Evolutionary conservation across 371 early-diverging fungal genomes (phyloP).

Genomic region (Vairimorpha ceranae): DNA sequence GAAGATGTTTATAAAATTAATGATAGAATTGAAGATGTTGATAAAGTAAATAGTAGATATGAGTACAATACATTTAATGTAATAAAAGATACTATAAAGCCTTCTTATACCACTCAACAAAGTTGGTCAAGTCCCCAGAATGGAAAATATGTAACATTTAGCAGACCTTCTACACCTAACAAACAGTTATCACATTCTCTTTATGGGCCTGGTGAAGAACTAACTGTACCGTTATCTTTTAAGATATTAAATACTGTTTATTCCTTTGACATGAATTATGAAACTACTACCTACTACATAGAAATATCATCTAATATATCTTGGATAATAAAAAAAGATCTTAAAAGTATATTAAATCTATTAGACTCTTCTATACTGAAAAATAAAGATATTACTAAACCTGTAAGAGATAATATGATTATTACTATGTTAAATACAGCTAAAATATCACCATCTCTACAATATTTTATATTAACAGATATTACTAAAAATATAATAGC

Average conservation of each 20-base stretch:
- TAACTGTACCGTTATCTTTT: neutral
- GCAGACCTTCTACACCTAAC: neutral
- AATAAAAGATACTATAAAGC: too few species aligned
- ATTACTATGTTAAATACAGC: neutral
- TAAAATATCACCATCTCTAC: neutral
- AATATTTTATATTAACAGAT: conserved; percentile 22
- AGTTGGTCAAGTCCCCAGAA: too few species aligned
- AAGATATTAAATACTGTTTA: neutral
- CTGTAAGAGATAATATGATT: neutral
- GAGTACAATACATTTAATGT: too few species aligned
- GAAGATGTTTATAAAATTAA: too few species aligned
- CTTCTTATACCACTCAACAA: too few species aligned
- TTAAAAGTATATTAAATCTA: neutral
- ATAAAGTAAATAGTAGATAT: too few species aligned
- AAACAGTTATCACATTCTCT: too few species aligned
- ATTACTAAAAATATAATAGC: neutral
- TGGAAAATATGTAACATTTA: neutral
- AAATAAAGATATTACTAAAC: neutral
- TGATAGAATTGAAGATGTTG: too few species aligned
- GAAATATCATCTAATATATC: neutral
- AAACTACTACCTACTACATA: neutral
- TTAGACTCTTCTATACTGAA: neutral
- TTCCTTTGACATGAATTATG: neutral
- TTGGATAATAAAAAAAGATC: neutral
- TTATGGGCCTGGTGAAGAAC: neutral